phyloP scores from a whole-genome alignment of 2,329 filamentous ascomycete genomes.

The Cytospora mali region DNA sequence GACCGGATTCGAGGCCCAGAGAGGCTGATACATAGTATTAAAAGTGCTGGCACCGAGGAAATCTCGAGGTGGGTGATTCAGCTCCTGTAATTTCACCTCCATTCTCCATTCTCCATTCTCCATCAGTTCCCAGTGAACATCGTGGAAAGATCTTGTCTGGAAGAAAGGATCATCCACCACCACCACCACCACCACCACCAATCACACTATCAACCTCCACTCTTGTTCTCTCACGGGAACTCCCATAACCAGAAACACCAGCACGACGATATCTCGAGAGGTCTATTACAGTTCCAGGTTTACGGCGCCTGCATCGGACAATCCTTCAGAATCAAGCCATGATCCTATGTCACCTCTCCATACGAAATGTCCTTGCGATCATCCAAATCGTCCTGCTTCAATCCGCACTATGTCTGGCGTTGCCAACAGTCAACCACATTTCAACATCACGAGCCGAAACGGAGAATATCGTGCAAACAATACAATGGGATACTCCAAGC shows the following conservation, averaged over 20 bases:
- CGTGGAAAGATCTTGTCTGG: neutral
- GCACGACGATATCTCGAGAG: neutral
- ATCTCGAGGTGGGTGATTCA: neutral
- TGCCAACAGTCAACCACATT: conserved; percentile 3
- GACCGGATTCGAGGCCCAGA: neutral
- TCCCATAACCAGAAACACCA: neutral
- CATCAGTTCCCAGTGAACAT: neutral
- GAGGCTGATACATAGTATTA: neutral
- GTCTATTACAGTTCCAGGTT: neutral
- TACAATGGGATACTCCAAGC: neutral
- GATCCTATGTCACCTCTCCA: conserved; percentile 13
- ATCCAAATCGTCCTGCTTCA: conserved; percentile 8
- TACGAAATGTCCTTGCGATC: conserved; percentile 9
- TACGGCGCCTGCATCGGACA: no score
- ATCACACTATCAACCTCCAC: neutral
- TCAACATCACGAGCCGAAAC: neutral
- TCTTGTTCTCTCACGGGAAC: neutral
- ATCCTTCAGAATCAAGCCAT: neutral
- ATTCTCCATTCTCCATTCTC: neutral
- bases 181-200: neutral
- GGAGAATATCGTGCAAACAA: neutral
- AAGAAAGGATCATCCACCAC: neutral
- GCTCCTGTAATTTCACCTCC: neutral
- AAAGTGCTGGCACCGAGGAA: neutral
- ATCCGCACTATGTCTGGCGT: neutral